Evolutionary conservation across 192 early-diverging fungal genomes (phyloP).

Genomic region (Coemansia sp.): DNA sequence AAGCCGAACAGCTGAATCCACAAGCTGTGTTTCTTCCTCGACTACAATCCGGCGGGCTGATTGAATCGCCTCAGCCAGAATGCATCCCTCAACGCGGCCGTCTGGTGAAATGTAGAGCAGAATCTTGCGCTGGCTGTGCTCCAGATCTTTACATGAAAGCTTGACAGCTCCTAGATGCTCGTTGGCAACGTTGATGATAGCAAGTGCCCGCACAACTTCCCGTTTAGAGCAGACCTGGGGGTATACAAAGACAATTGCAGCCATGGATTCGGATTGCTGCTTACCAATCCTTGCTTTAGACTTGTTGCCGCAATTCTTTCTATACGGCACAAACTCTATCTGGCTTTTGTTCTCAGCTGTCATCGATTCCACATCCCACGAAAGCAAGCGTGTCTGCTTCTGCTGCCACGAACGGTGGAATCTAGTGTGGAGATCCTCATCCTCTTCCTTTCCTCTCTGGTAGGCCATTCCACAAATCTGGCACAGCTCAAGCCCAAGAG

Average conservation of each 20-base stretch:
- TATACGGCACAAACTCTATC: conserved; percentile 11
- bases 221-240: conserved; percentile 20
- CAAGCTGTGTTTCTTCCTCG: not conserved
- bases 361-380: conserved; percentile 12
- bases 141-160: conserved; percentile 20
- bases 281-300: not conserved
- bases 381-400: conserved; percentile 13
- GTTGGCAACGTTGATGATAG: conserved; percentile 44
- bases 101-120: conserved; percentile 39
- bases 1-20: conserved; percentile 1
- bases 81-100: conserved; percentile 47
- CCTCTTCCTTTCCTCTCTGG: conserved; percentile 48
- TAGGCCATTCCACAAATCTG: conserved; percentile 49
- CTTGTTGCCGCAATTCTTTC: not conserved
- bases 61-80: conserved; percentile 50
- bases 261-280: not conserved
- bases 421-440: conserved; percentile 40
- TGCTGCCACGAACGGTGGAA: conserved; percentile 43
- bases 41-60: conserved; percentile 21
- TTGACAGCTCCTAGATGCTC: conserved; percentile 47
- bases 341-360: not conserved
- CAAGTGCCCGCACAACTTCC: conserved; percentile 31
- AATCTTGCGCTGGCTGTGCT: conserved; percentile 31
- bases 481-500: conserved; percentile 29
- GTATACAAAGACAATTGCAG: conserved; percentile 21